A percentile compares a stretch with the other conserved stretches of the same genome.
Conservation (phyloP, 768 basidiomycete genomes). For the Tricholoma terreum region DNA sequence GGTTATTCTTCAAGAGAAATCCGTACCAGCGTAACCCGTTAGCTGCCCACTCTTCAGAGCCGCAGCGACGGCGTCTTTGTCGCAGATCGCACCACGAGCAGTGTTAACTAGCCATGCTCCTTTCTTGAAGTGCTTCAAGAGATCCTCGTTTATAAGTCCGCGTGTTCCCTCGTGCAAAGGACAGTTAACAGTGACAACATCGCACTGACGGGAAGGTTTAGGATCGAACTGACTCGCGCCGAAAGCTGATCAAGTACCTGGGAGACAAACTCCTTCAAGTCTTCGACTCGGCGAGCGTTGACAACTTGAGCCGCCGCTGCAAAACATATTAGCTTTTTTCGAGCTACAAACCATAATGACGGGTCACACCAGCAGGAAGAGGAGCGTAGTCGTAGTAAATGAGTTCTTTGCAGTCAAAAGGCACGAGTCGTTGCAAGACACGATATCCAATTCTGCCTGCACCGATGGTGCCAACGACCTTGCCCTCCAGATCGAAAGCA, state of each 20-base stretch:
- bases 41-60: slow-evolving; percentile 78
- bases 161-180: slow-evolving; percentile 84
- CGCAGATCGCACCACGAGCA: slow-evolving; percentile 88
- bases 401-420: slow-evolving; percentile 88
- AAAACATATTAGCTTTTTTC: background rate
- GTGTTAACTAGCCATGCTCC: slow-evolving; percentile 94
- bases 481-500: slow-evolving; percentile 86
- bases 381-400: slow-evolving; percentile 86
- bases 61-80: slow-evolving; percentile 73
- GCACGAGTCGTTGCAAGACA: slow-evolving; percentile 73
- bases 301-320: slow-evolving; percentile 64
- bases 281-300: slow-evolving; percentile 70
- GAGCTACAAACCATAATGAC: background rate
- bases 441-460: slow-evolving; percentile 81
- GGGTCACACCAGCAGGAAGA: slow-evolving; percentile 52
- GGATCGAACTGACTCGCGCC: background rate
- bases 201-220: slow-evolving; percentile 42
- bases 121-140: slow-evolving; percentile 86
- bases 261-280: slow-evolving; percentile 52
- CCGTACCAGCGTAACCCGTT: slow-evolving; percentile 48
- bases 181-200: slow-evolving; percentile 84
- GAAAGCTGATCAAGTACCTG: background rate
- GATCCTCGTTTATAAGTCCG: slow-evolving; percentile 77
- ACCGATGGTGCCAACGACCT: slow-evolving; percentile 90
- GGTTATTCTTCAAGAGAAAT: background rate